Evolutionary conservation across 1,284 basidiomycete species (phyloP), one percentile per base, ranked within the genome.

Genomic region (Boletus hoseneyae): DNA sequence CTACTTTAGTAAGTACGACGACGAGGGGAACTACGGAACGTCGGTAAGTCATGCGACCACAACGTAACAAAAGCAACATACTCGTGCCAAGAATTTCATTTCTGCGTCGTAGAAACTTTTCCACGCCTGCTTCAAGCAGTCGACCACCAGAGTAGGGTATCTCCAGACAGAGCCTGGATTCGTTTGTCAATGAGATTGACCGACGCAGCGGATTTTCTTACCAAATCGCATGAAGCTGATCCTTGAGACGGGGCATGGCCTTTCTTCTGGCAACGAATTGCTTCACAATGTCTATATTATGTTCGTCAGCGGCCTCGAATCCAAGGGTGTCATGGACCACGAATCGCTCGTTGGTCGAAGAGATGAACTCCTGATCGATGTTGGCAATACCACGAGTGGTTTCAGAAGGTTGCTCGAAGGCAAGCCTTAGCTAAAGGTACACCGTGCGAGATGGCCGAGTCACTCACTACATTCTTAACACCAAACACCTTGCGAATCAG

Each of bases 241-340:
- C 29, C 11, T 30, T 30, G 29, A 30, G 23, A 25, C 7, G 6
- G 6, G 23, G 23, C 23, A 25, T 25, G 23, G 23, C 23, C 29
- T 30, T 30, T 13, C 29, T 30, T 30, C 29, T 30, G 11, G 12
- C 29, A 13, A 25, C 23, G 12, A 30, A 30, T 30, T 30, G 23
- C 6, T 30, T 30, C 29, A 30, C 29, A 3, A 13, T 30, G 3
- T 30, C 29, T 3, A 30, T 13, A 10, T 59, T 53, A 8, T 6
- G 3, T 30, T 37, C 25, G 16, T 61, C 59, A 4, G n/a, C 53
- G 11, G 45, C 42, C 35, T 61, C 59, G 9, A 58, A 61, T 0
- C 57, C 56, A 8, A 49, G 53, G 32, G 59, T 58, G 21, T 61
- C 59, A 11, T 59, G 59, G 4, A 61, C 44, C 6, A 58, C 56